Conservation (phyloP, 2,329 filamentous ascomycete species). For the Zarea fungicola region DNA sequence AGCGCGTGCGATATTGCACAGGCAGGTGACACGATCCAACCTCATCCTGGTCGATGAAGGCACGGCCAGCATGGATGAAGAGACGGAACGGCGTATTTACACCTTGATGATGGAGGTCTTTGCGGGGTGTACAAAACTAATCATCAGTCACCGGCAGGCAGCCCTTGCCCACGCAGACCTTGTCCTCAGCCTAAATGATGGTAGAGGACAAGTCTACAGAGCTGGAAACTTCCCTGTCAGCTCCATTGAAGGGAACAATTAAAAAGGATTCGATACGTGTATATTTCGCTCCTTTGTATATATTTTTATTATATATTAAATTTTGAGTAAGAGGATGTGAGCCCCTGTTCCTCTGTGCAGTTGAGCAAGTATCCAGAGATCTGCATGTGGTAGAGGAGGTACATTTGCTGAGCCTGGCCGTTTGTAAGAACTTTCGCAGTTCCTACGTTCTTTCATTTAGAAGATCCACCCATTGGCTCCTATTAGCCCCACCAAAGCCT, state of each 20-base stretch:
- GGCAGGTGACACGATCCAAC: neutral
- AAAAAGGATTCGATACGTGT: too few species aligned
- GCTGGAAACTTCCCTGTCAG: neutral
- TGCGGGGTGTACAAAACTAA: neutral
- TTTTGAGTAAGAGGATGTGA: too few species aligned
- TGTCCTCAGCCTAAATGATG: neutral
- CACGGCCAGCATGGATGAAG: neutral
- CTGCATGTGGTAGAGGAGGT: too few species aligned
- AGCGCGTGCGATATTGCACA: slow-evolving; percentile 4
- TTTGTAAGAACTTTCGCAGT: too few species aligned
- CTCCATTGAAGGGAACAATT: neutral
- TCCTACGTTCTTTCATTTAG: too few species aligned
- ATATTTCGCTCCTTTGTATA: too few species aligned
- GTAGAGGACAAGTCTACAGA: slow-evolving; percentile 1
- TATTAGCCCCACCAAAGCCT: too few species aligned
- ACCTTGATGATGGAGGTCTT: neutral
- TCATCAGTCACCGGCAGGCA: neutral
- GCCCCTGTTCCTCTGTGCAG: too few species aligned
- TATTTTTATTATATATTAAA: too few species aligned
- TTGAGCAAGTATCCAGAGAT: too few species aligned
- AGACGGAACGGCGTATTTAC: neutral
- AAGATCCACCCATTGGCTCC: too few species aligned
- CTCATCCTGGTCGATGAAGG: neutral
- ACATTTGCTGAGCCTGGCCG: too few species aligned
- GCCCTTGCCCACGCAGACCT: neutral